phyloP scores from a whole-genome alignment of 441 rosid species.

The Arabidopsis lyrata region DNA sequence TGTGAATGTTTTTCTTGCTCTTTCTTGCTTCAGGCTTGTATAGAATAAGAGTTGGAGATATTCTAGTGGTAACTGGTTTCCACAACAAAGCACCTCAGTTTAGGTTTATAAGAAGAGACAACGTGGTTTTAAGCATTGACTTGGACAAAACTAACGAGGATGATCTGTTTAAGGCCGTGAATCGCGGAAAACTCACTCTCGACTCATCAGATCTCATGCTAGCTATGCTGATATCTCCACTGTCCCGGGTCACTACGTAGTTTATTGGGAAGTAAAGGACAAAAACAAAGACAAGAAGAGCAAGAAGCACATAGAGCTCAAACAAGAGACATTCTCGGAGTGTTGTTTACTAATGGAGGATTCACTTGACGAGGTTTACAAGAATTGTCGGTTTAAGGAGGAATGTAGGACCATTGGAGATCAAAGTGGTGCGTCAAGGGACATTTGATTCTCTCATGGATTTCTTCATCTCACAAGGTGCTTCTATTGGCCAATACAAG shows the following conservation, averaged over 20 bases:
- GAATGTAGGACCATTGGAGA: not conserved
- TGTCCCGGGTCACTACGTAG: not conserved
- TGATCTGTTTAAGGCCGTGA: not conserved
- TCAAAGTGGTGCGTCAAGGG: not conserved
- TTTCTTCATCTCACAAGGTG: conserved; percentile 62
- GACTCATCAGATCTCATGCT: conserved; percentile 9
- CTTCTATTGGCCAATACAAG: conserved; percentile 77
- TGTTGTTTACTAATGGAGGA: conserved; percentile 3
- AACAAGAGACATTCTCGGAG: not conserved
- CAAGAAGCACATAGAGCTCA: not conserved
- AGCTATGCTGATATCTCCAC: not conserved
- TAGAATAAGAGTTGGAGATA: not conserved
- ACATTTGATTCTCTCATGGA: conserved; percentile 63
- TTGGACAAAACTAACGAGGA: not conserved
- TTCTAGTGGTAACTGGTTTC: conserved; percentile 1
- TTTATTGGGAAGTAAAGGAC: not conserved
- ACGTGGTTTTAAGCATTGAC: conserved; percentile 2
- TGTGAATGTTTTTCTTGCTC: not conserved
- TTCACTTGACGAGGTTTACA: not conserved
- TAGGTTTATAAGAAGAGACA: not conserved
- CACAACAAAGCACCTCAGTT: conserved; percentile 1
- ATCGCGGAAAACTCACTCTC: not conserved
- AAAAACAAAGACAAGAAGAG: not conserved
- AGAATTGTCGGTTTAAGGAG: not conserved
- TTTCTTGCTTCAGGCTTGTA: not conserved